These are phyloP conservation scores for Termitomyces eurrhizus DNA, from an alignment of 768 basidiomycete species.

Conservation along the genomic window DNA sequence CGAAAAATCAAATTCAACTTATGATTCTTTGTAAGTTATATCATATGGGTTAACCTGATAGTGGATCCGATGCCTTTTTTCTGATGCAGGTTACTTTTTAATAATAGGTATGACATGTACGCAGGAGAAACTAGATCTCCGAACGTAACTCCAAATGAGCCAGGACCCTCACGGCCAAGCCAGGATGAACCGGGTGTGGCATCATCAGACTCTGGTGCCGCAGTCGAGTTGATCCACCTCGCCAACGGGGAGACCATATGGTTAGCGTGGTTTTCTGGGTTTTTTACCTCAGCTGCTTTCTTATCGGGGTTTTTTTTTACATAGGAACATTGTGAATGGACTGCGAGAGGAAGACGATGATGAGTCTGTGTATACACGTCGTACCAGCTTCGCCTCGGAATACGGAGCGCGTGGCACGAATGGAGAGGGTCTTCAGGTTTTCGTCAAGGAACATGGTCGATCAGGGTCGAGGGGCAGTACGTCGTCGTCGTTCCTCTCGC, in stretches of 20 bases:
- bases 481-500: constrained; percentile 56
- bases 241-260: constrained; percentile 89
- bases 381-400: constrained; percentile 73
- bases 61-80: constrained; percentile 11
- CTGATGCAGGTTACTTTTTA: constrained; percentile 18
- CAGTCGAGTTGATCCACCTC: constrained; percentile 75
- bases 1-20: constrained; percentile 67
- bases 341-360: constrained; percentile 75
- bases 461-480: constrained; percentile 64
- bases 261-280: constrained; percentile 42
- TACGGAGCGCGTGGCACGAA: constrained; percentile 51
- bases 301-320: neutral
- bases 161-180: constrained; percentile 27
- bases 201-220: constrained; percentile 51
- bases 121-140: constrained; percentile 50
- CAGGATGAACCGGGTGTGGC: constrained; percentile 25
- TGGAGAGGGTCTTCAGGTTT: constrained; percentile 63
- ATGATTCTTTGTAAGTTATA: constrained; percentile 73
- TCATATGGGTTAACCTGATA: constrained; percentile 4
- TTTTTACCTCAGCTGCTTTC: constrained; percentile 9
- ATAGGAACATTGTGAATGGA: constrained; percentile 80
- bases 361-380: constrained; percentile 62
- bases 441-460: constrained; percentile 72
- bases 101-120: constrained; percentile 75
- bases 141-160: constrained; percentile 29